Percentiles rank a stretch among this genome's conserved stretches.
phyloP scores from a whole-genome alignment of 202 grass and related monocot species.

The Schoenoplectus tabernaemontani region DNA sequence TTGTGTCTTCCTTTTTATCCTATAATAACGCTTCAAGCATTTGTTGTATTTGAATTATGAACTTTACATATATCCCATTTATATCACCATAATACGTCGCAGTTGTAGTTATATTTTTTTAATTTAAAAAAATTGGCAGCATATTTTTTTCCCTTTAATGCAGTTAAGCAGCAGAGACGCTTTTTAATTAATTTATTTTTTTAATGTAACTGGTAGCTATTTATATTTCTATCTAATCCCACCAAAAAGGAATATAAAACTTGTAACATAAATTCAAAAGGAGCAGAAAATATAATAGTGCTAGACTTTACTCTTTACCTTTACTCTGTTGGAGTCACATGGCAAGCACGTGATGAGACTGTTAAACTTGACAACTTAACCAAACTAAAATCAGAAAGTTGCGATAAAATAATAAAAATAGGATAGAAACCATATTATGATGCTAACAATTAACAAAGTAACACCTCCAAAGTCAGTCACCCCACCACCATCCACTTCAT shows the following conservation, averaged over 20 bases:
- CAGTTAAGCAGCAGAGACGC: too few species aligned
- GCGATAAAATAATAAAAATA: not conserved
- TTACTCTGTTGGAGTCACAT: not conserved
- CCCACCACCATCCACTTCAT: not conserved
- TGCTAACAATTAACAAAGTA: not conserved
- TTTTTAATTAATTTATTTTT: too few species aligned
- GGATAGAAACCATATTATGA: conserved; percentile 34
- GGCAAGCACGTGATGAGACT: conserved; percentile 3
- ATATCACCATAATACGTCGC: too few species aligned
- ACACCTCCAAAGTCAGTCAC: conserved; percentile 13
- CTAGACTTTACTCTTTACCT: not conserved
- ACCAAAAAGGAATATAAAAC: not conserved
- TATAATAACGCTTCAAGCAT: too few species aligned
- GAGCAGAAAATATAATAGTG: not conserved
- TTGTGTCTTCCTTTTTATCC: too few species aligned
- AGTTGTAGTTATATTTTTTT: too few species aligned
- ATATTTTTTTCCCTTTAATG: too few species aligned
- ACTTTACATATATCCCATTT: too few species aligned
- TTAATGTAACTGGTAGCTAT: too few species aligned
- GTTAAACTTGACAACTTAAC: conserved; percentile 27
- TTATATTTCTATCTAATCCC: not conserved
- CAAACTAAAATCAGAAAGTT: conserved; percentile 6
- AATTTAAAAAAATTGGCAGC: too few species aligned
- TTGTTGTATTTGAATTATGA: too few species aligned
- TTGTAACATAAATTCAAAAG: not conserved